Evolutionary conservation across 1,284 basidiomycete genomes (phyloP).

Genomic region (Mycena citricolor): DNA sequence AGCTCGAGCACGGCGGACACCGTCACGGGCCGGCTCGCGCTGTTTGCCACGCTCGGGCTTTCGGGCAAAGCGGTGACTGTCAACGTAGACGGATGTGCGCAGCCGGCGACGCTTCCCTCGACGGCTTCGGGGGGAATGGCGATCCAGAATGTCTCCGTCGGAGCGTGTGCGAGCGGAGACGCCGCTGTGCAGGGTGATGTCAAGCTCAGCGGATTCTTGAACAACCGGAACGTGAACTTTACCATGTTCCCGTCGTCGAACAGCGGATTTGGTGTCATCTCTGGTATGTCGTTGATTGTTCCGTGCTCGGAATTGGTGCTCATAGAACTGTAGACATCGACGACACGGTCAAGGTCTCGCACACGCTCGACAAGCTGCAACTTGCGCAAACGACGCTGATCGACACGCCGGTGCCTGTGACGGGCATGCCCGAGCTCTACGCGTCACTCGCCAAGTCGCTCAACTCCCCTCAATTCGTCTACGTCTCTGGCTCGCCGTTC

Average conservation of each 20-base stretch:
- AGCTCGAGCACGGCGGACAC: conserved; percentile 28
- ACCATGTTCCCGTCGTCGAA: conserved; percentile 36
- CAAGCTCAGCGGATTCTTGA: conserved; percentile 22
- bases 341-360: conserved; percentile 42
- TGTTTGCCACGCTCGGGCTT: conserved; percentile 35
- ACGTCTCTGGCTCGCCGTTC: conserved; percentile 42
- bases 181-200: conserved; percentile 27
- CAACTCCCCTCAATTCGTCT: conserved; percentile 39
- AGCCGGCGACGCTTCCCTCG: conserved; percentile 24
- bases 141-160: conserved; percentile 32
- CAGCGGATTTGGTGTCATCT: conserved; percentile 42
- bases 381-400: conserved; percentile 38
- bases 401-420: conserved; percentile 37
- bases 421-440: conserved; percentile 45
- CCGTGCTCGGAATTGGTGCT: neutral
- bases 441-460: conserved; percentile 35
- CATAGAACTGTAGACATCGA: conserved; percentile 37
- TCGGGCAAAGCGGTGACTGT: conserved; percentile 33
- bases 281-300: conserved; percentile 29
- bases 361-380: conserved; percentile 36
- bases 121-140: conserved; percentile 36
- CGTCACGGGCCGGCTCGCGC: conserved; percentile 32
- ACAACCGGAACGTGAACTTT: conserved; percentile 29
- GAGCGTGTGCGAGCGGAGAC: conserved; percentile 29
- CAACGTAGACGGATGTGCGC: conserved; percentile 32